Percentiles rank a stretch among this genome's conserved stretches.
Evolutionary conservation across 2,329 filamentous ascomycete species (phyloP).

Genomic region (Lecanoromycetidae sp.): DNA sequence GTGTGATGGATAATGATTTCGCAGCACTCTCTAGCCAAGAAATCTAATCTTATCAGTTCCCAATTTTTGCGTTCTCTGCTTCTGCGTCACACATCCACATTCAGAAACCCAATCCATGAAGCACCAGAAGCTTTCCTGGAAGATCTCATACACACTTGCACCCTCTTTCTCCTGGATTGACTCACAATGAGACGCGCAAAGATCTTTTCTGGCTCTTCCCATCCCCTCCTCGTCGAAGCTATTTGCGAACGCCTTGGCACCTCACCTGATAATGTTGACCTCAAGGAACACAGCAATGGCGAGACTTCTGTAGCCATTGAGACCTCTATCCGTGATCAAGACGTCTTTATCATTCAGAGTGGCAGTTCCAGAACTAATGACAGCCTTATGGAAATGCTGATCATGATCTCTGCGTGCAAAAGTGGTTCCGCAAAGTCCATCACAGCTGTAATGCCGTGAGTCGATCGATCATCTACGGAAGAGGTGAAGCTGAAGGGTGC

Average conservation of each 20-base stretch:
- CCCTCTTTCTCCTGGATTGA: too few species aligned
- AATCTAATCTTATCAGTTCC: conserved; percentile 1
- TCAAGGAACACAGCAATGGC: conserved; percentile 57
- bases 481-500: conserved; percentile 27
- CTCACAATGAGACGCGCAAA: conserved; percentile 49
- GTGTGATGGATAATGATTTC: too few species aligned
- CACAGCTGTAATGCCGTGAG: conserved; percentile 48
- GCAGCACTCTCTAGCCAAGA: too few species aligned
- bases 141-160: too few species aligned
- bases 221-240: conserved; percentile 50
- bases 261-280: conserved; percentile 45
- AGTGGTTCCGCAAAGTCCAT: conserved; percentile 93
- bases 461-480: conserved; percentile 23
- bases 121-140: too few species aligned
- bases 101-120: too few species aligned
- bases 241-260: conserved; percentile 56
- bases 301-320: conserved; percentile 59
- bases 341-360: conserved; percentile 97
- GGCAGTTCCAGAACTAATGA: conserved; percentile 95
- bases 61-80: neutral
- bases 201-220: conserved; percentile 56
- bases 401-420: conserved; percentile 98
- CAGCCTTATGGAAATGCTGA: conserved; percentile 96
- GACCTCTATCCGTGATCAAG: conserved; percentile 76
- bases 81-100: neutral